These are phyloP conservation scores for Eimeria acervulina DNA, from an alignment of 169 alveolate species.

Conservation along the genomic window DNA sequence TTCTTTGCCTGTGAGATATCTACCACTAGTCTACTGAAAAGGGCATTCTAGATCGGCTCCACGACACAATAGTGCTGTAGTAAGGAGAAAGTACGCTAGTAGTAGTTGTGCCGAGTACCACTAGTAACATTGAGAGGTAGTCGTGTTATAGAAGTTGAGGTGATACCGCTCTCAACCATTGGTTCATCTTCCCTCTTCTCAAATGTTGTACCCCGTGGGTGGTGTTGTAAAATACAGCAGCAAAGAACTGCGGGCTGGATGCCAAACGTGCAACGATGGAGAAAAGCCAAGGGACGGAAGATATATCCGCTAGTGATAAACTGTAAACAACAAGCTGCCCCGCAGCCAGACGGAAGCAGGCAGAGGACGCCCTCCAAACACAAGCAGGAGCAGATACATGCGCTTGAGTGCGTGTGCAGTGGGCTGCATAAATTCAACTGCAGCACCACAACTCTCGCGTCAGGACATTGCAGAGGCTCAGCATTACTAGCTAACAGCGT, in stretches of 20 bases:
- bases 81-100: neutral
- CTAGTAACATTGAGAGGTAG: neutral
- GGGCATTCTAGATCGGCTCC: neutral
- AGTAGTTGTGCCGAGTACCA: neutral
- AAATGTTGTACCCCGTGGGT: neutral
- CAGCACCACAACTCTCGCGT: neutral
- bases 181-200: neutral
- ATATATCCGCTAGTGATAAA: neutral
- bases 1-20: no score
- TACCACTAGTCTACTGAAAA: neutral
- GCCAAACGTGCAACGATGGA: constrained; percentile 10
- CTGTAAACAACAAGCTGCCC: neutral
- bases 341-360: neutral
- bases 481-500: constrained; percentile 4
- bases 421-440: neutral
- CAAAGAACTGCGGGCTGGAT: constrained; percentile 9
- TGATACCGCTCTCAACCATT: neutral
- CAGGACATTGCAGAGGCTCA: neutral
- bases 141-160: neutral
- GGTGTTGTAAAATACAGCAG: neutral
- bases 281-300: neutral
- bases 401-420: neutral
- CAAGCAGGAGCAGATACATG: neutral
- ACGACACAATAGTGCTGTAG: neutral
- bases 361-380: constrained; percentile 11